Percentiles rank a stretch among this genome's conserved stretches.
phyloP scores from a whole-genome alignment of 2,329 filamentous ascomycete species.

The Xylaria sp. region DNA sequence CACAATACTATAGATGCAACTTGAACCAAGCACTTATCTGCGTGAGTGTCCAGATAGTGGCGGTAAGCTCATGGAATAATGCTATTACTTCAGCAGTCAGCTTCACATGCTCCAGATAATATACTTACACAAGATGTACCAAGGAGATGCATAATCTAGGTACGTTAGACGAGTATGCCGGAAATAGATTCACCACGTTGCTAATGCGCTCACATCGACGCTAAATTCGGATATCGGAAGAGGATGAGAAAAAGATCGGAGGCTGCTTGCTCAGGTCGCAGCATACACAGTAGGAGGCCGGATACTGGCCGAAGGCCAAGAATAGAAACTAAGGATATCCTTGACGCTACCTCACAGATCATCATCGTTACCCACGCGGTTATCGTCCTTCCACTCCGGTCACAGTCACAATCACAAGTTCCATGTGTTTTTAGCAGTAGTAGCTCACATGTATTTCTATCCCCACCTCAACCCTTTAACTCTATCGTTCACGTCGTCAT shows the following conservation, averaged over 20 bases:
- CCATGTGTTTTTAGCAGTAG: too few relatives aligned
- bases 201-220: slow-evolving; percentile 34
- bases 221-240: slow-evolving; percentile 34
- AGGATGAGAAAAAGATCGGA: slow-evolving; percentile 22
- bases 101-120: slow-evolving; percentile 13
- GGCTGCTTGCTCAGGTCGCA: slow-evolving; percentile 9
- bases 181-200: slow-evolving; percentile 25
- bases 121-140: too few relatives aligned
- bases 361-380: background rate
- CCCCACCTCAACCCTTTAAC: too few relatives aligned
- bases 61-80: background rate
- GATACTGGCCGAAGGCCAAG: background rate
- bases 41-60: background rate
- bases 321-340: background rate
- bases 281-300: background rate
- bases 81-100: background rate
- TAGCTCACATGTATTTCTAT: too few relatives aligned
- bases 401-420: too few relatives aligned
- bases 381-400: background rate
- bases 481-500: background rate
- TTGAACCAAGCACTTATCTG: background rate
- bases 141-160: too few relatives aligned
- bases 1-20: too few relatives aligned
- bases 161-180: too few relatives aligned
- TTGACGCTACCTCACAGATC: too few relatives aligned